Percentiles rank a stretch among this genome's conserved stretches.
phyloP scores from a whole-genome alignment of 352 stramenopile genomes.

The Globisporangium emineosum region DNA sequence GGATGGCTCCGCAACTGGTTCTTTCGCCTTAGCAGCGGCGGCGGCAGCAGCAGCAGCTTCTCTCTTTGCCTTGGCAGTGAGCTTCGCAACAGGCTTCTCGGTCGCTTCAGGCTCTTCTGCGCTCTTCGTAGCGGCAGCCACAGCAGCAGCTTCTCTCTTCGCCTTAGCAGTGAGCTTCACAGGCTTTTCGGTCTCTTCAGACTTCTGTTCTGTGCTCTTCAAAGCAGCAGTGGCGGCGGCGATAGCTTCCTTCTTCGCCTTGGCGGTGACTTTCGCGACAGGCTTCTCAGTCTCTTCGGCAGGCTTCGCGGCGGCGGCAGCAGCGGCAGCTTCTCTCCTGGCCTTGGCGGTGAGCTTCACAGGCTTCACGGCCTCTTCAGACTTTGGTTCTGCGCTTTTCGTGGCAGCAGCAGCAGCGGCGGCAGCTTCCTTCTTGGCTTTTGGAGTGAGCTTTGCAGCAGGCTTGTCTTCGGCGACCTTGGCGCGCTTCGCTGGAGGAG shows the following conservation, averaged over 20 bases:
- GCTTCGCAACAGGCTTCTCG: conserved; percentile 5
- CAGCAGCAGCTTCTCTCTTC: background rate
- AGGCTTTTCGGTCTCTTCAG: background rate
- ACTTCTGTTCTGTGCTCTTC: background rate
- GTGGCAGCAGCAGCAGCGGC: conserved; percentile 1
- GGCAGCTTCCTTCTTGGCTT: conserved; percentile 17
- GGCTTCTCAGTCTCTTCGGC: background rate
- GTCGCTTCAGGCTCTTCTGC: background rate
- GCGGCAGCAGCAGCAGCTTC: conserved; percentile 10
- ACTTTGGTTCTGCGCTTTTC: background rate
- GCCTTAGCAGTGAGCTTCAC: background rate
- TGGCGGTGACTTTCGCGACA: conserved; percentile 10
- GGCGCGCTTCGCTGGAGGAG: conserved; percentile 13
- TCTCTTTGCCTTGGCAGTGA: conserved; percentile 17
- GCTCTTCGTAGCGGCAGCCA: background rate
- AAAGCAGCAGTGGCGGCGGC: background rate
- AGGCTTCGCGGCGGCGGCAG: background rate
- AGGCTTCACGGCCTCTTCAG: background rate
- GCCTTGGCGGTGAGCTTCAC: background rate
- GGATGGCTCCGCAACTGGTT: conserved; percentile 2
- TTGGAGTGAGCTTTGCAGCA: conserved; percentile 9
- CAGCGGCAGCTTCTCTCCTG: background rate
- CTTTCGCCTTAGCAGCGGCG: background rate
- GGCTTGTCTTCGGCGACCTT: conserved; percentile 16
- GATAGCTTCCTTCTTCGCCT: conserved; percentile 17